Conservation (phyloP, 106 monocot genomes). For the Phalaenopsis equestris region DNA sequence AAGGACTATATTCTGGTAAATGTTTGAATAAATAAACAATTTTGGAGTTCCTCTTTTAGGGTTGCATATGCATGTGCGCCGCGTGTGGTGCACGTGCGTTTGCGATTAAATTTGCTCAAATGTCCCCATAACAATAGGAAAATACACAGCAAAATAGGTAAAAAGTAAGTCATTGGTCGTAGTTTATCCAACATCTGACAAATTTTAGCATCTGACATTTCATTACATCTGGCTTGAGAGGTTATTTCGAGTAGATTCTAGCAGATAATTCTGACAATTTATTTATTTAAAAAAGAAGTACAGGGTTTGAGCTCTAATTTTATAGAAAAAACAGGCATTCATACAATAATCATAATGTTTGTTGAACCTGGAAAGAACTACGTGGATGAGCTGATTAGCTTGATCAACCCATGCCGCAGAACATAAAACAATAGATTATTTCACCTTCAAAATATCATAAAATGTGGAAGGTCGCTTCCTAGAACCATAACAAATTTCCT, state of each 20-base stretch:
- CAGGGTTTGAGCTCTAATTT: neutral
- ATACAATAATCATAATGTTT: neutral
- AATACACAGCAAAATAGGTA: too few relatives aligned
- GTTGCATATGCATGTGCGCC: too few relatives aligned
- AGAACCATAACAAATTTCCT: conserved; percentile 48
- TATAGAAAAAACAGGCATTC: neutral
- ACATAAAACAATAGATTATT: neutral
- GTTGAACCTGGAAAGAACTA: neutral
- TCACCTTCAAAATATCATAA: conserved; percentile 44
- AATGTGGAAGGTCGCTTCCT: conserved; percentile 60
- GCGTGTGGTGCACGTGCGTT: too few relatives aligned
- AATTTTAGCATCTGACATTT: too few relatives aligned
- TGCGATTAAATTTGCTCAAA: too few relatives aligned
- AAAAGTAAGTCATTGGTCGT: too few relatives aligned
- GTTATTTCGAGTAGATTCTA: neutral
- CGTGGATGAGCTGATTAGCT: neutral
- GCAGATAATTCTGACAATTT: neutral
- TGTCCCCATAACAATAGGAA: too few relatives aligned
- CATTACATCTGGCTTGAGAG: neutral
- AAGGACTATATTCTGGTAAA: too few relatives aligned
- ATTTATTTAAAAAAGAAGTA: neutral
- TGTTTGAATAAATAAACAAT: too few relatives aligned
- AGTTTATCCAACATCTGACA: too few relatives aligned
- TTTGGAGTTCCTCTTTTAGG: too few relatives aligned
- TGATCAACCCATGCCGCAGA: neutral